Evolutionary conservation across 2,329 filamentous ascomycete species (phyloP).

Genomic region (Phaeoacremonium minimum): DNA sequence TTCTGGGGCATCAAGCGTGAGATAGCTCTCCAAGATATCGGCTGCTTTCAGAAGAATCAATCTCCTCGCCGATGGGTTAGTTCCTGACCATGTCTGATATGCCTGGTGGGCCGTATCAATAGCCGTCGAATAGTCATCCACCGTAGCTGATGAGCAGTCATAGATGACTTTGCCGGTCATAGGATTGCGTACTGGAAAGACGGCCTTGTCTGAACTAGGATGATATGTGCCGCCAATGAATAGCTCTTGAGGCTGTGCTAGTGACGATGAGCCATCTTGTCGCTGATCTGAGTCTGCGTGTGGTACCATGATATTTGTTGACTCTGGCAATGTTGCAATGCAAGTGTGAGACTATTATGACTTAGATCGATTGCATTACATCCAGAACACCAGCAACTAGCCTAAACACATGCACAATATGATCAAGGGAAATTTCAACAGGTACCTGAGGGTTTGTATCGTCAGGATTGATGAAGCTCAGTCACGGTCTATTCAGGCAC

Average conservation of each 20-base stretch:
- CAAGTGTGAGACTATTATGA: too few species aligned
- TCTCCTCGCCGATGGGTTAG: slow-evolving; percentile 49
- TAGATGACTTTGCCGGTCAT: slow-evolving; percentile 42
- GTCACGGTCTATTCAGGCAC: too few species aligned
- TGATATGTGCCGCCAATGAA: slow-evolving; percentile 18
- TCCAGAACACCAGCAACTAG: too few species aligned
- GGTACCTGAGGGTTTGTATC: too few species aligned
- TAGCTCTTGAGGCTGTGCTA: slow-evolving; percentile 13
- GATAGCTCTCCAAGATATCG: slow-evolving; percentile 49
- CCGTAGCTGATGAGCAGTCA: slow-evolving; percentile 50
- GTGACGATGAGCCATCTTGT: background rate
- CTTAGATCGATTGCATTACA: too few species aligned
- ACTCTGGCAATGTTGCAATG: too few species aligned
- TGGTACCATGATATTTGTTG: too few species aligned
- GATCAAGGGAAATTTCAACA: too few species aligned
- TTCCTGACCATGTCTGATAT: slow-evolving; percentile 58
- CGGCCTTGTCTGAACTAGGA: slow-evolving; percentile 13
- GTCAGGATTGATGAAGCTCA: too few species aligned
- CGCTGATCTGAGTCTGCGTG: background rate
- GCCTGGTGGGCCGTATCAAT: slow-evolving; percentile 47
- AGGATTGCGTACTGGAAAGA: slow-evolving; percentile 20
- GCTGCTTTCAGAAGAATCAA: slow-evolving; percentile 60
- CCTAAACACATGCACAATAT: too few species aligned
- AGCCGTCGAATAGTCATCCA: slow-evolving; percentile 46
- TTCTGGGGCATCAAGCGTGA: slow-evolving; percentile 27